phyloP scores from a whole-genome alignment of 1,284 basidiomycete species.

The Retiboletus flavoniger region DNA sequence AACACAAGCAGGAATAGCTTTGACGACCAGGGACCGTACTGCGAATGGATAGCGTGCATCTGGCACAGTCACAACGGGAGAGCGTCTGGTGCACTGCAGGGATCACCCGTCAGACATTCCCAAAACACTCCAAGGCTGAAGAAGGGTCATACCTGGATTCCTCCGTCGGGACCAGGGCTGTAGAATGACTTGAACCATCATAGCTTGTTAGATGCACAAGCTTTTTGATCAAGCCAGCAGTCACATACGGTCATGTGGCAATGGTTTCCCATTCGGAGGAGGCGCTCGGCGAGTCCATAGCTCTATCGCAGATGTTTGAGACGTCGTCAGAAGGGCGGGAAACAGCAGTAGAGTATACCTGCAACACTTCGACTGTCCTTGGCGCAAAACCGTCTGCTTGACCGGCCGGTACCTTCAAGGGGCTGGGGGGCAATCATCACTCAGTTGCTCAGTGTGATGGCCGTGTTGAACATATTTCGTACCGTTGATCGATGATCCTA shows the following conservation, averaged over 20 bases:
- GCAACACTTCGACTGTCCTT: conserved; percentile 72
- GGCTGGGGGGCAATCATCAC: conserved; percentile 36
- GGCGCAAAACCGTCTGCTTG: conserved; percentile 79
- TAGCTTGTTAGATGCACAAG: background rate
- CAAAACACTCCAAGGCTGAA: too few relatives aligned
- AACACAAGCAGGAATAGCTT: background rate
- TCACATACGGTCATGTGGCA: conserved; percentile 59
- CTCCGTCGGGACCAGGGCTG: conserved; percentile 54
- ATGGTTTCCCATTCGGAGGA: conserved; percentile 63
- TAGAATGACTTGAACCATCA: conserved; percentile 61
- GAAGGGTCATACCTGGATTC: too few relatives aligned
- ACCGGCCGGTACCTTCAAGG: conserved; percentile 56
- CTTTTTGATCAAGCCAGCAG: background rate
- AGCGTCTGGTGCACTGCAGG: too few relatives aligned
- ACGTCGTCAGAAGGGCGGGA: background rate
- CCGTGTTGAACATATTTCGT: too few relatives aligned
- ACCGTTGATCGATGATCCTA: too few relatives aligned
- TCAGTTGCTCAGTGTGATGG: too few relatives aligned
- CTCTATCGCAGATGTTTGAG: conserved; percentile 41
- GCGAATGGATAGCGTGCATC: conserved; percentile 31
- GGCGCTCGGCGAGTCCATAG: conserved; percentile 65
- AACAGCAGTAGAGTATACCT: conserved; percentile 29
- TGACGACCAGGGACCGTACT: background rate
- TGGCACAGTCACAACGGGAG: conserved; percentile 42
- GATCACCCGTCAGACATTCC: too few relatives aligned